phyloP scores from a whole-genome alignment of 1,284 basidiomycete species.

The Vanrija sp. region DNA sequence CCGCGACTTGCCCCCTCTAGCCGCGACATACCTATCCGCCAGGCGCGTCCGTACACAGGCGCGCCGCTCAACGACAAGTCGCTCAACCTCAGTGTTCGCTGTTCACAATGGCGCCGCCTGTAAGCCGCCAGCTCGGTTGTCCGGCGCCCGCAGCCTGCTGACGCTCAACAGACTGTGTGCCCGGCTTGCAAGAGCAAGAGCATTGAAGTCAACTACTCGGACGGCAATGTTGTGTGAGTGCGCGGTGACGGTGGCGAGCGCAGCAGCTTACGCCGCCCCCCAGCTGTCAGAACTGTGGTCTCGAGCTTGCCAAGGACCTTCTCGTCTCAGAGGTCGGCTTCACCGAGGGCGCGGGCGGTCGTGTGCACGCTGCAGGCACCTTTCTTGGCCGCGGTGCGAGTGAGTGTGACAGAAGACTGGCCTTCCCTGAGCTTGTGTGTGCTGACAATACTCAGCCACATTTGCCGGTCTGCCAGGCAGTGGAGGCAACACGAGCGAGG shows the following conservation, averaged over 20 bases:
- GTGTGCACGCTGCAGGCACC: slow-evolving; percentile 91
- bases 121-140: not conserved
- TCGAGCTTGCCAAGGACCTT: slow-evolving; percentile 87
- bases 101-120: slow-evolving; percentile 6
- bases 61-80: too few relatives aligned
- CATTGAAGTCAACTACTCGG: slow-evolving; percentile 30
- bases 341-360: slow-evolving; percentile 85
- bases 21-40: too few relatives aligned
- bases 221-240: slow-evolving; percentile 37
- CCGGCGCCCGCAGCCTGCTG: not conserved
- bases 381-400: slow-evolving; percentile 56
- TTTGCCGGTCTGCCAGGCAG: slow-evolving; percentile 24
- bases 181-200: slow-evolving; percentile 25
- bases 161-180: slow-evolving; percentile 26
- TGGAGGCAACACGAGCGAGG: slow-evolving; percentile 23
- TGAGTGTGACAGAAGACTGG: too few relatives aligned
- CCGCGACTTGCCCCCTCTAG: too few relatives aligned
- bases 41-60: too few relatives aligned
- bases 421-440: too few relatives aligned
- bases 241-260: not conserved
- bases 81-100: not conserved
- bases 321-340: slow-evolving; percentile 93
- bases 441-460: slow-evolving; percentile 21
- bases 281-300: slow-evolving; percentile 72
- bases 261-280: not conserved